Evolutionary conservation across 768 basidiomycete species (phyloP), one percentile per base, ranked within the genome.

Genomic region (Albatrellus ellisii): DNA sequence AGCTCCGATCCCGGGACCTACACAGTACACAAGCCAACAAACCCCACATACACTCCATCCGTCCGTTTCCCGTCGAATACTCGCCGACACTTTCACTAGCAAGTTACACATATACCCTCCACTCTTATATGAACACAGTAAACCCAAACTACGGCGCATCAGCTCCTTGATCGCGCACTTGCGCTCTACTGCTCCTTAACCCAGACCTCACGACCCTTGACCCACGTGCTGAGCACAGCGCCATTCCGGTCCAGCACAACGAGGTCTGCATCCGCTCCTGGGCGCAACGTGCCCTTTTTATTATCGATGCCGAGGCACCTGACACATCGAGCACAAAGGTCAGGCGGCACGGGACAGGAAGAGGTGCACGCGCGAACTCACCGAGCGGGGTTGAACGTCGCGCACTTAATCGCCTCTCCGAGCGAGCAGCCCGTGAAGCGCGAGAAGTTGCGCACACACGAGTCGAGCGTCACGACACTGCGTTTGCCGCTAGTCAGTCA

Each of bases 181-280:
- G 9, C 29, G 9, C 29, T 17, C 17, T 3, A 6, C n/a, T 36
- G 44, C n/a, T 24, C 33, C 41, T 50, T 57, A 57, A 61, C 62
- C 83, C 83, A 89, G 6, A 78, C 79, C 52, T 79, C 68, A 57
- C 69, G 75, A 4, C 86, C 89, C 49, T 64, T 72, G 15, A 90
- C 77, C 83, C 83, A 87, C 10, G 83, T 84, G 46, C 70, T 72
- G 26, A 78, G 59, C 12, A 83, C 76, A 36, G 67, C 62, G 3
- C 86, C 85, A 36, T 69, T 65, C 43, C 69, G 65, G 54, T 85
- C 77, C 35, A 90, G 69, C 21, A 91, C 75, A 28, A 79, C 73
- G 27, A 94, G 62, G 60, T 94, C 90, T 7, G 88, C 90, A 56
- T 91, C 83, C 24, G 77, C 84, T n/a, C 85, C 88, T 1, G 81